These are phyloP conservation scores for Metroxylon sagu DNA, from an alignment of 176 grass and related monocot genomes.

Conservation along the genomic window DNA sequence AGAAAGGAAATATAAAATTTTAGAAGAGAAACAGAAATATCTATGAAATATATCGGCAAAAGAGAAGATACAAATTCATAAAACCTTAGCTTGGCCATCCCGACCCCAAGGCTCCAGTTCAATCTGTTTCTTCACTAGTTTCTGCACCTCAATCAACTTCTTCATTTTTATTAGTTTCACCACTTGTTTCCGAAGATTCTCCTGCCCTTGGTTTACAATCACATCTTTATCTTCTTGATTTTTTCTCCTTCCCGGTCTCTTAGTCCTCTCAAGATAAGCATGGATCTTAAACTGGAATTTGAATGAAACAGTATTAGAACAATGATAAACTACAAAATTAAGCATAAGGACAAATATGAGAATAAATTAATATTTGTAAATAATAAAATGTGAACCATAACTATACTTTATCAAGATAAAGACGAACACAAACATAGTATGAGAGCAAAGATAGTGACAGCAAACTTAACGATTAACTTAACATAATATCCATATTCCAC, in stretches of 20 bases:
- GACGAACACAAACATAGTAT: too few relatives aligned
- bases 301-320: too few relatives aligned
- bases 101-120: constrained; percentile 73
- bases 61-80: neutral
- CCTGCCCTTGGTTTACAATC: constrained; percentile 41
- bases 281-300: constrained; percentile 71
- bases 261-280: constrained; percentile 64
- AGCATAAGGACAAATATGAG: too few relatives aligned
- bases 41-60: constrained; percentile 5
- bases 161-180: constrained; percentile 52
- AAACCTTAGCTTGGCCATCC: constrained; percentile 79
- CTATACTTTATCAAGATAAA: too few relatives aligned
- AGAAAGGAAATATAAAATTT: constrained; percentile 10
- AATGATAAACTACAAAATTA: too few relatives aligned
- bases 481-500: too few relatives aligned
- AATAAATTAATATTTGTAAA: too few relatives aligned
- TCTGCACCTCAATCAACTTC: constrained; percentile 58
- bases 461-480: too few relatives aligned
- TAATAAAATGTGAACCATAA: too few relatives aligned
- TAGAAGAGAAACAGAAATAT: constrained; percentile 3
- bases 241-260: constrained; percentile 39
- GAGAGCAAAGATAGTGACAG: too few relatives aligned
- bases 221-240: constrained; percentile 39
- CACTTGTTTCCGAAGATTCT: constrained; percentile 48
- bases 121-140: constrained; percentile 71